Percentiles rank a stretch among this genome's conserved stretches.
phyloP scores from a whole-genome alignment of 768 basidiomycete species.

The Suillus clintonianus region DNA sequence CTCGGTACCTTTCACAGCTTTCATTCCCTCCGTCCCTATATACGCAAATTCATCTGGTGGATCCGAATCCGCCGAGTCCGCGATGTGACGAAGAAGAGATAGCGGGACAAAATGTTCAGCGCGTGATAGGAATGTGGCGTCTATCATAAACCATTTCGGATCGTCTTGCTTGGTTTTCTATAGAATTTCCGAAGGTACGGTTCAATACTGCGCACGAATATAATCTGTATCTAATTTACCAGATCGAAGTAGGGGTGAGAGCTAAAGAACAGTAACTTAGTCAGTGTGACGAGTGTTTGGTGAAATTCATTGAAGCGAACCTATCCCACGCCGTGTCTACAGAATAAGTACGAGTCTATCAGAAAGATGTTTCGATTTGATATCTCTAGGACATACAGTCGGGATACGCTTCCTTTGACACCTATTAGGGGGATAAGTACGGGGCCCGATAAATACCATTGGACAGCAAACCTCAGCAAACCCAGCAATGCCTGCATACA shows the following conservation, averaged over 20 bases:
- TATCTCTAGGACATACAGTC: conserved; percentile 61
- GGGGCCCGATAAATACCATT: background rate
- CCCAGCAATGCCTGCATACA: conserved; percentile 65
- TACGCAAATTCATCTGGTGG: conserved; percentile 64
- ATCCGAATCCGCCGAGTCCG: conserved; percentile 36
- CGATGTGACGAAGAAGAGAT: conserved; percentile 68
- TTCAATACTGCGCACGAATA: conserved; percentile 2
- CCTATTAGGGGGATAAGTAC: conserved; percentile 39
- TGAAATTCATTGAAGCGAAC: conserved; percentile 44
- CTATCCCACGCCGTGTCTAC: conserved; percentile 89
- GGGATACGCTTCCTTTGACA: conserved; percentile 84
- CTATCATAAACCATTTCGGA: conserved; percentile 95
- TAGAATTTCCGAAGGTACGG: background rate
- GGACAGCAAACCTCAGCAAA: conserved; percentile 68
- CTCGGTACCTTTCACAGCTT: conserved; percentile 60
- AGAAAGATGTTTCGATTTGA: conserved; percentile 10
- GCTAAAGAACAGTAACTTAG: conserved; percentile 34
- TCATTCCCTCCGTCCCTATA: conserved; percentile 59
- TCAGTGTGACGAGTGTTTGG: conserved; percentile 6
- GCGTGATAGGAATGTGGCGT: conserved; percentile 66
- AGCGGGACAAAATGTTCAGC: conserved; percentile 77
- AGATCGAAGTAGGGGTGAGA: conserved; percentile 80
- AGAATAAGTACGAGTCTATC: conserved; percentile 2
- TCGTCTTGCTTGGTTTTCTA: conserved; percentile 77
- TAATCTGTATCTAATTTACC: conserved; percentile 39